Evolutionary conservation across 2,329 filamentous ascomycete genomes (phyloP).

Genomic region (Sclerotiophoma versabilis): DNA sequence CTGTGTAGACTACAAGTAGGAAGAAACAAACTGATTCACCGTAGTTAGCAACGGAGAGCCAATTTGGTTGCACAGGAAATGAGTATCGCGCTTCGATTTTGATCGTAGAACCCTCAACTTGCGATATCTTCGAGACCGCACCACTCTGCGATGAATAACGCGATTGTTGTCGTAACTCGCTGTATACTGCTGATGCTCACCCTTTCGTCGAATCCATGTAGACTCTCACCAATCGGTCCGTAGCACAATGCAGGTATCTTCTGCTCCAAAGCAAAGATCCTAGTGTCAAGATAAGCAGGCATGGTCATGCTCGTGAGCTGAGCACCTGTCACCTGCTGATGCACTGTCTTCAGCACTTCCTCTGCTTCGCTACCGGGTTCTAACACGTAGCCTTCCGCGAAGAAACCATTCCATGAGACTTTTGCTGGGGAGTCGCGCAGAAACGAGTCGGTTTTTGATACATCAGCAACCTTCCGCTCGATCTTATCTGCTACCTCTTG

Average conservation of each 20-base stretch:
- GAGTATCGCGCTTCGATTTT: background rate
- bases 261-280: constrained; percentile 28
- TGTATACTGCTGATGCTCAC: constrained; percentile 30
- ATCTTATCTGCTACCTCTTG: constrained; percentile 26
- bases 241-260: constrained; percentile 32
- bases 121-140: constrained; percentile 23
- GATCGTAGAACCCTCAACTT: background rate
- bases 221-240: constrained; percentile 23
- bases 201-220: constrained; percentile 29
- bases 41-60: no score
- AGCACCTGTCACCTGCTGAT: constrained; percentile 22
- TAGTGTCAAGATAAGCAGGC: constrained; percentile 26
- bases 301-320: constrained; percentile 22
- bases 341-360: constrained; percentile 18
- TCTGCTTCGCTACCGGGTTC: constrained; percentile 27
- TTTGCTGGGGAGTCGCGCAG: constrained; percentile 25
- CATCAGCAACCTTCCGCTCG: constrained; percentile 16
- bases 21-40: no score
- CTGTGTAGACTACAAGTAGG: no score
- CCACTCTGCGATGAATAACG: constrained; percentile 30
- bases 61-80: no score
- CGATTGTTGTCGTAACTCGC: constrained; percentile 25
- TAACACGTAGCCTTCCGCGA: constrained; percentile 29
- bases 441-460: constrained; percentile 19
- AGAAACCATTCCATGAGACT: constrained; percentile 32